These are phyloP conservation scores for Cyclanthera cordifolia DNA, from an alignment of 306 rosid genomes.

Conservation along the genomic window DNA sequence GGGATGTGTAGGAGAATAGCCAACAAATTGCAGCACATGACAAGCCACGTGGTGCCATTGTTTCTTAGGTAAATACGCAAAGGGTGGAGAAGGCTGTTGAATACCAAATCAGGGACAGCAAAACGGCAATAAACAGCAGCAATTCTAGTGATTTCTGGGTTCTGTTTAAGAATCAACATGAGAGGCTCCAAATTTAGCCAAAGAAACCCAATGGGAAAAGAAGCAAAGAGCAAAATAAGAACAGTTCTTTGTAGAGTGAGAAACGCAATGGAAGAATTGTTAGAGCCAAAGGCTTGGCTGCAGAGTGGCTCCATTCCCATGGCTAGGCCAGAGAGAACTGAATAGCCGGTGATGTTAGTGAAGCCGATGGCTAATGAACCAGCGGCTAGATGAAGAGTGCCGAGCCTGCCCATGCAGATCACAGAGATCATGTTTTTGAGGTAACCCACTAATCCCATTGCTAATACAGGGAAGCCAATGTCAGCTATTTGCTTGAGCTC, in stretches of 20 bases:
- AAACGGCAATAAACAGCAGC: slow-evolving; percentile 56
- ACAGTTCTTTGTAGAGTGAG: slow-evolving; percentile 47
- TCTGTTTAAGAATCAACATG: slow-evolving; percentile 48
- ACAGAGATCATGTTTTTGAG: slow-evolving; percentile 24
- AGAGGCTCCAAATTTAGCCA: slow-evolving; percentile 66
- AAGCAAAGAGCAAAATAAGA: slow-evolving; percentile 38
- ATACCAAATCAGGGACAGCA: slow-evolving; percentile 68
- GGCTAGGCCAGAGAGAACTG: slow-evolving; percentile 13
- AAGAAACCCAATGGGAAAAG: slow-evolving; percentile 46
- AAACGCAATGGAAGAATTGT: slow-evolving; percentile 34
- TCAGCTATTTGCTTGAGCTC: slow-evolving; percentile 52
- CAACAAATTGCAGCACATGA: slow-evolving; percentile 50
- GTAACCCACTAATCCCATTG: slow-evolving; percentile 54
- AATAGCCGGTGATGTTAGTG: slow-evolving; percentile 18
- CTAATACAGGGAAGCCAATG: slow-evolving; percentile 65
- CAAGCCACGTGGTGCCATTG: slow-evolving; percentile 62
- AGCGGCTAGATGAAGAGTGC: slow-evolving; percentile 17
- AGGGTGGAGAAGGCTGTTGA: slow-evolving; percentile 61
- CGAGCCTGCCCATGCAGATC: slow-evolving; percentile 19
- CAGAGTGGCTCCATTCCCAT: slow-evolving; percentile 23
- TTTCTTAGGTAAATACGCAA: slow-evolving; percentile 57
- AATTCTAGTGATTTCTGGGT: slow-evolving; percentile 41
- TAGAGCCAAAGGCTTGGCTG: slow-evolving; percentile 29
- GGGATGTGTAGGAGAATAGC: slow-evolving; percentile 54
- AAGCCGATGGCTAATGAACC: slow-evolving; percentile 21